phyloP scores from a whole-genome alignment of 108 stramenopile genomes.

The Cyclotella cryptica region DNA sequence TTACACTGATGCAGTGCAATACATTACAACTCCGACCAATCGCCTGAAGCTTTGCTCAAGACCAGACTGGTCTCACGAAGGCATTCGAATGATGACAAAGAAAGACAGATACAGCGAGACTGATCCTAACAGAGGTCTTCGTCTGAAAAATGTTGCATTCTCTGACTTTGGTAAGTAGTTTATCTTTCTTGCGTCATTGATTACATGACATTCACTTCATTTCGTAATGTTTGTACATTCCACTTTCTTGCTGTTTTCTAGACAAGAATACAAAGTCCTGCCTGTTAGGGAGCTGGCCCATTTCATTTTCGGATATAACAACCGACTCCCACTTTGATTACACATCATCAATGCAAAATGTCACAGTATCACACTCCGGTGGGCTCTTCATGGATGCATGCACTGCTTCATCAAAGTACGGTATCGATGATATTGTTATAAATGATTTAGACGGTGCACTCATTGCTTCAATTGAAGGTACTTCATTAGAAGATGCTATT shows the following conservation, averaged over 20 bases:
- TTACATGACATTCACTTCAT: too few relatives aligned
- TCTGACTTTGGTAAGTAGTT: slow-evolving; percentile 51
- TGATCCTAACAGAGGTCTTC: slow-evolving; percentile 27
- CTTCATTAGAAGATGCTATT: slow-evolving; percentile 3
- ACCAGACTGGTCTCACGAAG: slow-evolving; percentile 34
- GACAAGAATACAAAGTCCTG: slow-evolving; percentile 7
- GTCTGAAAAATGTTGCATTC: slow-evolving; percentile 31
- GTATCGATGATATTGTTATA: slow-evolving; percentile 50
- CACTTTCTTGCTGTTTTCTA: too few relatives aligned
- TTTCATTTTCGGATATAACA: slow-evolving; percentile 15
- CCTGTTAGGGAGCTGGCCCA: slow-evolving; percentile 27
- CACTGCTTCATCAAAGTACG: slow-evolving; percentile 15
- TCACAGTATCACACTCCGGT: slow-evolving; percentile 39
- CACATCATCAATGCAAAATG: slow-evolving; percentile 38
- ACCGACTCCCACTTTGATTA: slow-evolving; percentile 53
- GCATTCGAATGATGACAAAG: slow-evolving; percentile 35
- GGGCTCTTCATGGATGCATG: slow-evolving; percentile 39
- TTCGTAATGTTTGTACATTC: too few relatives aligned
- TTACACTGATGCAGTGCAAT: slow-evolving; percentile 19
- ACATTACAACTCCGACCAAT: slow-evolving; percentile 18
- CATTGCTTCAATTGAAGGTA: slow-evolving; percentile 16
- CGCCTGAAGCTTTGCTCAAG: slow-evolving; percentile 26
- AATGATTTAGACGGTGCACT: slow-evolving; percentile 49
- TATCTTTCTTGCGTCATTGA: too few relatives aligned
- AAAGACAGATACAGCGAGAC: slow-evolving; percentile 7